Conservation (phyloP, 768 basidiomycete species). For the Tremella yokohamensis region DNA sequence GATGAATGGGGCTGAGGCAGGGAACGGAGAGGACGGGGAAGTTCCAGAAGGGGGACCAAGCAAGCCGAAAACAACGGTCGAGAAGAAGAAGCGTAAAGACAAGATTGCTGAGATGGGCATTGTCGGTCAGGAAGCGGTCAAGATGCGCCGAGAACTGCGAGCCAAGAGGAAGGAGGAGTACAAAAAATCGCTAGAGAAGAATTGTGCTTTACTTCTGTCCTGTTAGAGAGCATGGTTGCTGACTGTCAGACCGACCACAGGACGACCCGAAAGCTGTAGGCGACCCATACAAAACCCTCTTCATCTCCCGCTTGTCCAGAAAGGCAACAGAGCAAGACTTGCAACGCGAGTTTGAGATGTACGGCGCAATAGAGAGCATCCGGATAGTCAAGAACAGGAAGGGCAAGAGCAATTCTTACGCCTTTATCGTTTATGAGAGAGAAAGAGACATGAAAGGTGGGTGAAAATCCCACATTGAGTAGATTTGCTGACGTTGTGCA, state of each 20-base stretch:
- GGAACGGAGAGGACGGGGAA: slow-evolving; percentile 17
- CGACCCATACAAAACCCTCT: slow-evolving; percentile 97
- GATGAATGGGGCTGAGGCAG: slow-evolving; percentile 1
- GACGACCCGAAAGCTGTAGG: slow-evolving; percentile 87
- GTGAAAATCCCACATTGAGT: slow-evolving; percentile 3
- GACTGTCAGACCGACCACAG: slow-evolving; percentile 73
- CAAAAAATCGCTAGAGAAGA: slow-evolving; percentile 54
- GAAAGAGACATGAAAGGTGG: slow-evolving; percentile 99
- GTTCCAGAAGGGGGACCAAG: background rate
- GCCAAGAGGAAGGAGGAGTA: slow-evolving; percentile 50
- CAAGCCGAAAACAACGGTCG: slow-evolving; percentile 59
- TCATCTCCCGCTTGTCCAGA: slow-evolving; percentile 94
- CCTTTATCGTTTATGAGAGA: slow-evolving; percentile 94
- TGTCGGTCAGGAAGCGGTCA: slow-evolving; percentile 46
- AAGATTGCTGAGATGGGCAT: slow-evolving; percentile 35
- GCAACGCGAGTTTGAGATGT: slow-evolving; percentile 89
- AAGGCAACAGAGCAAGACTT: slow-evolving; percentile 86
- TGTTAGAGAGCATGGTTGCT: slow-evolving; percentile 1
- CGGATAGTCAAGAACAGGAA: slow-evolving; percentile 90
- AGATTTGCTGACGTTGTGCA: slow-evolving; percentile 18
- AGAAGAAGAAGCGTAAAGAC: slow-evolving; percentile 77
- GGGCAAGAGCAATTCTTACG: slow-evolving; percentile 81
- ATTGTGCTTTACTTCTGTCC: slow-evolving; percentile 59
- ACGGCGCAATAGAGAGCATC: slow-evolving; percentile 90
- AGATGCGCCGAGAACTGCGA: slow-evolving; percentile 45